Percentiles rank a stretch among this genome's conserved stretches.
These are phyloP conservation scores for Schizophyllum amplum DNA, from an alignment of 1,284 basidiomycete genomes.

Conservation along the genomic window DNA sequence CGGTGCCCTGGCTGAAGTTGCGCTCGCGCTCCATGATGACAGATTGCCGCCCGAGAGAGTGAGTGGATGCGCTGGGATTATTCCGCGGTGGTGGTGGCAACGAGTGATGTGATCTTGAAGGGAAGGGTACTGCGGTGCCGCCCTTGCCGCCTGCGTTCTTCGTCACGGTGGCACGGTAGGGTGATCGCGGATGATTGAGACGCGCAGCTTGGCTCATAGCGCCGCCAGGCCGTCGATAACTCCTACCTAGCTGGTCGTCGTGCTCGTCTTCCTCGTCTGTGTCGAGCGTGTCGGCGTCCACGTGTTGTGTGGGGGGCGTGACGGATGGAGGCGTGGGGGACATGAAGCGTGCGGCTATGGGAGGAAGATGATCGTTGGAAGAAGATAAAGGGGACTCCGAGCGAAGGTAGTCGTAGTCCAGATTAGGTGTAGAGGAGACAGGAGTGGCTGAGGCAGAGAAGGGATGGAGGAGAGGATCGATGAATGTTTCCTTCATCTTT, in stretches of 20 bases:
- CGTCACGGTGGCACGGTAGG: slow-evolving; percentile 54
- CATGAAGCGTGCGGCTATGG: slow-evolving; percentile 90
- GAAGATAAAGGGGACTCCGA: slow-evolving; percentile 50
- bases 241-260: slow-evolving; percentile 43
- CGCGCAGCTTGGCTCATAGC: slow-evolving; percentile 35
- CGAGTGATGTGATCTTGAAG: slow-evolving; percentile 72
- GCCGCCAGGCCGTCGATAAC: slow-evolving; percentile 28
- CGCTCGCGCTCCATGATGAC: slow-evolving; percentile 42
- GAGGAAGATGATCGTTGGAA: slow-evolving; percentile 67
- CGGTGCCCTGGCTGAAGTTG: slow-evolving; percentile 38
- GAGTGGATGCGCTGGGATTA: slow-evolving; percentile 49
- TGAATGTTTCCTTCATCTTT: slow-evolving; percentile 90
- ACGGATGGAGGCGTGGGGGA: slow-evolving; percentile 44
- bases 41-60: slow-evolving; percentile 61
- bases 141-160: slow-evolving; percentile 21
- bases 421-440: slow-evolving; percentile 41
- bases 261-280: slow-evolving; percentile 65
- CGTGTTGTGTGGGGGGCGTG: slow-evolving; percentile 52
- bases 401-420: slow-evolving; percentile 62
- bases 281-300: slow-evolving; percentile 64
- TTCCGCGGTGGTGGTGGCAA: slow-evolving; percentile 63
- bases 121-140: slow-evolving; percentile 58
- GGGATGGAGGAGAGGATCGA: slow-evolving; percentile 84
- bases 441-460: slow-evolving; percentile 45
- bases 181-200: slow-evolving; percentile 66